These are phyloP conservation scores for Canna indica DNA, from an alignment of 176 grass and related monocot genomes.

Conservation along the genomic window DNA sequence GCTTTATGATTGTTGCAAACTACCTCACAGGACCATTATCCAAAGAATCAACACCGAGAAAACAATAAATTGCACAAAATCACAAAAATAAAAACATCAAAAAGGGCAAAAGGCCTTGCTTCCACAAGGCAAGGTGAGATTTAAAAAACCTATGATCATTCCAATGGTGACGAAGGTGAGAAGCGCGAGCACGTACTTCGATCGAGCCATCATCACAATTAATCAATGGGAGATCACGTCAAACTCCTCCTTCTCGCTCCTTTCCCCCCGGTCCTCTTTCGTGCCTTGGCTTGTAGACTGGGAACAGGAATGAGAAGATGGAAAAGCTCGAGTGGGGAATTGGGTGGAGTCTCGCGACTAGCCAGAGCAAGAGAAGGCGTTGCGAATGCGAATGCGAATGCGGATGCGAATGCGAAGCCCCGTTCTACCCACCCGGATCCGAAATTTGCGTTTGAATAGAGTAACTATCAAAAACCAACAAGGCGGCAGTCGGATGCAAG, in stretches of 20 bases:
- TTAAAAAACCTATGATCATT: conserved; percentile 39
- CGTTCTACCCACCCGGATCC: no score
- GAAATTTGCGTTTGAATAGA: no score
- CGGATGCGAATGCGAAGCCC: no score
- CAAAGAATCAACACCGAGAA: not conserved
- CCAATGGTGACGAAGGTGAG: conserved; percentile 55
- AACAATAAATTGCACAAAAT: not conserved
- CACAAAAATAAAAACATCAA: not conserved
- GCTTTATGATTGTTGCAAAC: not conserved
- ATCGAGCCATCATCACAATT: conserved; percentile 27
- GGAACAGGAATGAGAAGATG: not conserved
- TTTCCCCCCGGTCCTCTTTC: not conserved
- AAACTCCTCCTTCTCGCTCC: not conserved
- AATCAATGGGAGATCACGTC: not conserved
- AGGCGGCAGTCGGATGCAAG: no score
- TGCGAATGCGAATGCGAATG: no score
- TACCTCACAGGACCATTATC: not conserved
- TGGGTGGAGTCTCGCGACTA: no score
- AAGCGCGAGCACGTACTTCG: conserved; percentile 33
- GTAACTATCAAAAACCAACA: no score
- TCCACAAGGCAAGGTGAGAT: not conserved
- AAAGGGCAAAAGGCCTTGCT: not conserved
- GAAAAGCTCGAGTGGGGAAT: no score
- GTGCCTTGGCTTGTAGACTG: not conserved
- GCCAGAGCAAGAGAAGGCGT: no score